Conservation (phyloP, 148 eudicot genomes). For the Chenopodium berlandieri region DNA sequence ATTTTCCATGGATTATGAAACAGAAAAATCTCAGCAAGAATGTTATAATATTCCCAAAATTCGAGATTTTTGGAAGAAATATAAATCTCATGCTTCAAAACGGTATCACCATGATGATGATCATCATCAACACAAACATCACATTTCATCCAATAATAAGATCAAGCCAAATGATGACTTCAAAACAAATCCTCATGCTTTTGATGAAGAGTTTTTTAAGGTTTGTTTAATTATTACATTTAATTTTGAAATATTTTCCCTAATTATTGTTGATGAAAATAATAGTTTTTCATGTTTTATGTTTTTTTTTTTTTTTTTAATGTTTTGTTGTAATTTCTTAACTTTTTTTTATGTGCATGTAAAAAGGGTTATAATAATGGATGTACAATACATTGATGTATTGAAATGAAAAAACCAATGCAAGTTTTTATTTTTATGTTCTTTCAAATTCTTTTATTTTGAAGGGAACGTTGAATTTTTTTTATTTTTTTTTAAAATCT, state of each 20-base stretch:
- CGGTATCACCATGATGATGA: constrained; percentile 2
- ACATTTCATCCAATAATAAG: constrained; percentile 5
- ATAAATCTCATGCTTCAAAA: constrained; percentile 12
- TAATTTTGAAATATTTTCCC: not conserved
- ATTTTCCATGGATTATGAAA: constrained; percentile 10
- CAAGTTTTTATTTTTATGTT: no score
- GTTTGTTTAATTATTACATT: not conserved
- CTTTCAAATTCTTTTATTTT: no score
- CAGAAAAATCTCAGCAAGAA: not conserved
- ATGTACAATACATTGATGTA: no score
- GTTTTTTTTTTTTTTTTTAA: not conserved
- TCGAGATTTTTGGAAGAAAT: constrained; percentile 16
- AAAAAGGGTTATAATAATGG: no score
- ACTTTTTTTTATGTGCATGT: not conserved
- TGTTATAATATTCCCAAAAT: constrained; percentile 6
- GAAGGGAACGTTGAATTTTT: no score
- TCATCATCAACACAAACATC: not conserved
- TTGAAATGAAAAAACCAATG: no score
- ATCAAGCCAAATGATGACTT: not conserved
- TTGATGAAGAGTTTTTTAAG: not conserved
- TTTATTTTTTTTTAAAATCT: no score
- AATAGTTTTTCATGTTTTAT: not conserved
- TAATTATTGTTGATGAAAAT: not conserved
- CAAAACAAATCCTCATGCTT: not conserved
- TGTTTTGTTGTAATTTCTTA: not conserved